Percentiles rank a stretch among this genome's conserved stretches.
phyloP scores from a whole-genome alignment of 2,329 filamentous ascomycete genomes.

The Botrytis tulipae region DNA sequence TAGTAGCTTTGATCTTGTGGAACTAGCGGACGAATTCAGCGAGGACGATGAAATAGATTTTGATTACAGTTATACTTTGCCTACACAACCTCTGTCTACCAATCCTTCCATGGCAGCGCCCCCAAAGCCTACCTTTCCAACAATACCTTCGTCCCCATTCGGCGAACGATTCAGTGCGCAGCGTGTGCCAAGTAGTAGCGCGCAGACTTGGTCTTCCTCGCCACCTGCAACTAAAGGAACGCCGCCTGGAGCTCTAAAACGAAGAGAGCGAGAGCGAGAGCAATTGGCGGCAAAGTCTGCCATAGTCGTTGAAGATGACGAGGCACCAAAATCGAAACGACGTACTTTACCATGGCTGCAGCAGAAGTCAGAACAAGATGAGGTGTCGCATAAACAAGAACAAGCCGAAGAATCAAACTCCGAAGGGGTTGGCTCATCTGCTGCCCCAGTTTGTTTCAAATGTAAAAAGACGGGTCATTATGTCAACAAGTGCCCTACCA shows the following conservation, averaged over 20 bases:
- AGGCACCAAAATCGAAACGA: conserved; percentile 40
- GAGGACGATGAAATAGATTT: conserved; percentile 76
- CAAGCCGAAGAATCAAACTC: conserved; percentile 23
- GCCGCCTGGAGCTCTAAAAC: conserved; percentile 29
- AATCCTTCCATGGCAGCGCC: conserved; percentile 30
- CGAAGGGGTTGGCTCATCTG: conserved; percentile 24
- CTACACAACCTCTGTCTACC: conserved; percentile 25
- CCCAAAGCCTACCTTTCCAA: conserved; percentile 48
- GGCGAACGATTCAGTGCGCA: conserved; percentile 15
- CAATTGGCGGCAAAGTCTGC: conserved; percentile 19
- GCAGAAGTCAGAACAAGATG: conserved; percentile 38
- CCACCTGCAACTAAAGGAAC: conserved; percentile 46
- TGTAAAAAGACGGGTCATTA: conserved; percentile 29
- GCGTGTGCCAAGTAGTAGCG: conserved; percentile 31
- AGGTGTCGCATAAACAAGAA: conserved; percentile 26
- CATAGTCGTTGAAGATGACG: conserved; percentile 17
- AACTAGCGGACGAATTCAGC: conserved; percentile 82
- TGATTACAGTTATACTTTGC: conserved; percentile 51
- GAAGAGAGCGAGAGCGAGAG: conserved; percentile 24
- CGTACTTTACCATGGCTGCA: conserved; percentile 37
- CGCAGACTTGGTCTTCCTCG: conserved; percentile 45
- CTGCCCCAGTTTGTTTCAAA: conserved; percentile 26
- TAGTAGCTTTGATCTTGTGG: conserved; percentile 44
- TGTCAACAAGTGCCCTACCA: conserved; percentile 25
- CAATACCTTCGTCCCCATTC: conserved; percentile 24